Percentiles rank a stretch among this genome's conserved stretches.
Conservation (phyloP, 768 basidiomycete species). For the Russula sp. region DNA sequence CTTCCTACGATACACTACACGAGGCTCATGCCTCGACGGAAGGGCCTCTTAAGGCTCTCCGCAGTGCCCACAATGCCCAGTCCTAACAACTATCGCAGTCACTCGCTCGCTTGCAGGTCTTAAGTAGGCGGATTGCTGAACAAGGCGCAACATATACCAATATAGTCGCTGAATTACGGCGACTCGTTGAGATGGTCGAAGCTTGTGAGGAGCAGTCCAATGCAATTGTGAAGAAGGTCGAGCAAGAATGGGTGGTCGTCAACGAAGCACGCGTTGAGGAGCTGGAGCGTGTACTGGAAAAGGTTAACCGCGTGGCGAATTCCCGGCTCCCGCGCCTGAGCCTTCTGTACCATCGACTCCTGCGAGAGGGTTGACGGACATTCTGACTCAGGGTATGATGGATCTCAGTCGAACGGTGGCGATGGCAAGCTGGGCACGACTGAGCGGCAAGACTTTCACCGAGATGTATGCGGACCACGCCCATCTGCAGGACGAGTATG, state of each 20-base stretch:
- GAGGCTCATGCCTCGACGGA: constrained; percentile 66
- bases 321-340: constrained; percentile 52
- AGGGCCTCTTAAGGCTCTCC: constrained; percentile 67
- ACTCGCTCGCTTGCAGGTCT: constrained; percentile 66
- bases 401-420: constrained; percentile 85
- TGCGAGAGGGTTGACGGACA: constrained; percentile 41
- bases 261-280: constrained; percentile 72
- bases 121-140: constrained; percentile 76
- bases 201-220: constrained; percentile 83
- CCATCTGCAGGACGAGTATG: constrained; percentile 76
- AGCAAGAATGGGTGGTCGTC: constrained; percentile 76
- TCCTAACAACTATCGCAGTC: constrained; percentile 75
- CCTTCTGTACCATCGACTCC: constrained; percentile 49
- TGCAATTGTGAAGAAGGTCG: constrained; percentile 75
- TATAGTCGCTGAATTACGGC: constrained; percentile 69
- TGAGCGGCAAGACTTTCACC: too few relatives aligned
- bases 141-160: constrained; percentile 79
- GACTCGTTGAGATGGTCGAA: constrained; percentile 82
- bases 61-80: constrained; percentile 67
- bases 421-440: constrained; percentile 78
- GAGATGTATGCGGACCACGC: constrained; percentile 93
- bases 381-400: constrained; percentile 54
- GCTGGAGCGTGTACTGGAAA: constrained; percentile 67
- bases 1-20: constrained; percentile 67
- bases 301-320: constrained; percentile 65